A percentile compares a stretch with the other conserved stretches of the same genome.
Conservation (phyloP, 1,284 basidiomycete genomes). For the Sanghuangporus baumii region DNA sequence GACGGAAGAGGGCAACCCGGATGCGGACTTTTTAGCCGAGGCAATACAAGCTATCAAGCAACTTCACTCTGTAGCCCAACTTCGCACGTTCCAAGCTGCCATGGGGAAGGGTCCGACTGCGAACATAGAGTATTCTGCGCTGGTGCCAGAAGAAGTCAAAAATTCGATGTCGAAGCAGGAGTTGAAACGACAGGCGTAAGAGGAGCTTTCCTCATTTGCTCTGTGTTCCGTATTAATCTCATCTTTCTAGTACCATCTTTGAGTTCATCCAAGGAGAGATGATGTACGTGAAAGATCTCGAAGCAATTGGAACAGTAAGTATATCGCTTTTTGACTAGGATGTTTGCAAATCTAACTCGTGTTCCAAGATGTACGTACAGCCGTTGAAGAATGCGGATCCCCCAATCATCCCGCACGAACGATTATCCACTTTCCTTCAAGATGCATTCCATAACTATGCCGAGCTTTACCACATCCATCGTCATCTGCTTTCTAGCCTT, state of each 20-base stretch:
- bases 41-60: constrained; percentile 75
- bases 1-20: constrained; percentile 73
- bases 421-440: constrained; percentile 73
- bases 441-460: constrained; percentile 93
- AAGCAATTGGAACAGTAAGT: constrained; percentile 76
- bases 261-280: constrained; percentile 96
- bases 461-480: constrained; percentile 73
- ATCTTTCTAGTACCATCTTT: constrained; percentile 69
- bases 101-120: constrained; percentile 72
- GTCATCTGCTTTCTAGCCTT: constrained; percentile 70
- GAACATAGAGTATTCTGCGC: constrained; percentile 84
- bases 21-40: constrained; percentile 71
- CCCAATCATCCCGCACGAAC: constrained; percentile 69
- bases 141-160: constrained; percentile 67
- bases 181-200: constrained; percentile 83
- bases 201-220: constrained; percentile 17
- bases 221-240: constrained; percentile 1
- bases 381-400: constrained; percentile 71
- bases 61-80: constrained; percentile 69
- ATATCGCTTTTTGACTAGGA: constrained; percentile 16
- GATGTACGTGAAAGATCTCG: constrained; percentile 90
- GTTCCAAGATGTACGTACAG: constrained; percentile 65
- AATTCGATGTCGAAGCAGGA: constrained; percentile 70
- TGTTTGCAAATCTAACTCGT: neutral
- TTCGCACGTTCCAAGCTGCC: constrained; percentile 82